Evolutionary conservation across 1,139 yeast genomes (phyloP).

Genomic region (Candida sp.): DNA sequence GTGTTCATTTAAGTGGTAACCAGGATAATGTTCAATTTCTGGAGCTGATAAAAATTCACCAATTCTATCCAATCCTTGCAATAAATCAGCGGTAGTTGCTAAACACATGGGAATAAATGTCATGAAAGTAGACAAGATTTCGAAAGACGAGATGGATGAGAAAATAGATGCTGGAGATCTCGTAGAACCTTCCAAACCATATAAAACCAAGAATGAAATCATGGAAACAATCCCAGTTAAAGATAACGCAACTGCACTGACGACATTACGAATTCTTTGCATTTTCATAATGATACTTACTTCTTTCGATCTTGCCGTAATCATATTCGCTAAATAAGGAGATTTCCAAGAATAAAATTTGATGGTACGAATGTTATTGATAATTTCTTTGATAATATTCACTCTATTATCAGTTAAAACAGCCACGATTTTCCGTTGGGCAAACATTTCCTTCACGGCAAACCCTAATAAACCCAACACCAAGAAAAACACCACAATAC

Average conservation of each 20-base stretch:
- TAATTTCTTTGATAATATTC: conserved; percentile 57
- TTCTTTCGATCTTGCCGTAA: conserved; percentile 44
- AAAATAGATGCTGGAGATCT: conserved; percentile 69
- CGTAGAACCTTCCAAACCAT: conserved; percentile 39
- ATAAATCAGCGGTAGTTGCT: conserved; percentile 63
- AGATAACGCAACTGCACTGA: conserved; percentile 52
- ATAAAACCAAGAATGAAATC: conserved; percentile 66
- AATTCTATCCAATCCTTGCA: conserved; percentile 55
- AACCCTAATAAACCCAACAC: conserved; percentile 38
- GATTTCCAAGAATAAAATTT: conserved; percentile 69
- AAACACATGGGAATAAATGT: conserved; percentile 68
- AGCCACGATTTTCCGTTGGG: conserved; percentile 40
- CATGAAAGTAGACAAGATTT: conserved; percentile 42
- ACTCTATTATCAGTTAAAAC: conserved; percentile 58
- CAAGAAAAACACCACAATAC: conserved; percentile 38
- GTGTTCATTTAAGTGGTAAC: conserved; percentile 24
- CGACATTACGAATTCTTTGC: conserved; percentile 53
- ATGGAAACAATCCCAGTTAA: conserved; percentile 65
- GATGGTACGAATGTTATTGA: conserved; percentile 63
- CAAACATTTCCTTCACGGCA: conserved; percentile 35
- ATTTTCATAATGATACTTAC: conserved; percentile 43
- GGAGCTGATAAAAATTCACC: conserved; percentile 45
- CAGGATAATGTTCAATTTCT: conserved; percentile 8
- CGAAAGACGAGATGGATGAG: conserved; percentile 71
- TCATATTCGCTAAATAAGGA: conserved; percentile 43